These are phyloP conservation scores for Lepidium campestre DNA, from an alignment of 441 rosid species.

Conservation along the genomic window DNA sequence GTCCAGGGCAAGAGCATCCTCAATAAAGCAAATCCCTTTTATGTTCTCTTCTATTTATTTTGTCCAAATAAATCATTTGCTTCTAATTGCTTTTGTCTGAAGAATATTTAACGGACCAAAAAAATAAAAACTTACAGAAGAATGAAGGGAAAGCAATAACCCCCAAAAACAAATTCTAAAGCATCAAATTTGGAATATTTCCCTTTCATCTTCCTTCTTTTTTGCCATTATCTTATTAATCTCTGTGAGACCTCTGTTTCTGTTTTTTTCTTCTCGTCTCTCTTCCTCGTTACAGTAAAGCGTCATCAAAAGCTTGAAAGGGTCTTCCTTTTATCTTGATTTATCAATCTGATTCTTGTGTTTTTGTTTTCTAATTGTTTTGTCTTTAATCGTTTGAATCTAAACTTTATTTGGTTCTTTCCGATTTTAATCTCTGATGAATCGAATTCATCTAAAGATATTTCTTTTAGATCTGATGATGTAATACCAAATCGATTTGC, in stretches of 20 bases:
- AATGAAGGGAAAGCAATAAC: slow-evolving; percentile 21
- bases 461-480: slow-evolving; percentile 21
- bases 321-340: slow-evolving; percentile 18
- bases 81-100: slow-evolving; percentile 5
- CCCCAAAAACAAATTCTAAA: slow-evolving; percentile 19
- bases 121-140: slow-evolving; percentile 11
- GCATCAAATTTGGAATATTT: slow-evolving; percentile 30
- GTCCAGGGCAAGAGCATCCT: slow-evolving; percentile 26
- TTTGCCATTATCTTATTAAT: slow-evolving; percentile 3
- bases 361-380: neutral
- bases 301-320: slow-evolving; percentile 7
- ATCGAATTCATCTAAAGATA: neutral
- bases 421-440: slow-evolving; percentile 7
- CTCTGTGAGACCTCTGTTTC: slow-evolving; percentile 9
- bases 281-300: slow-evolving; percentile 16
- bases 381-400: neutral
- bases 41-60: neutral
- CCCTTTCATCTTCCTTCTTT: slow-evolving; percentile 1
- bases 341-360: neutral
- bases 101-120: neutral
- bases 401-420: neutral
- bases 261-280: neutral
- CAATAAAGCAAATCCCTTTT: slow-evolving; percentile 4
- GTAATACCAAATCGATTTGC: neutral
- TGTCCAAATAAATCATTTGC: neutral